Percentiles rank a stretch among this genome's conserved stretches.
Evolutionary conservation across 225 moss, liverwort and hornwort genomes (phyloP).

Genomic region (Rhytidiadelphus loreus): DNA sequence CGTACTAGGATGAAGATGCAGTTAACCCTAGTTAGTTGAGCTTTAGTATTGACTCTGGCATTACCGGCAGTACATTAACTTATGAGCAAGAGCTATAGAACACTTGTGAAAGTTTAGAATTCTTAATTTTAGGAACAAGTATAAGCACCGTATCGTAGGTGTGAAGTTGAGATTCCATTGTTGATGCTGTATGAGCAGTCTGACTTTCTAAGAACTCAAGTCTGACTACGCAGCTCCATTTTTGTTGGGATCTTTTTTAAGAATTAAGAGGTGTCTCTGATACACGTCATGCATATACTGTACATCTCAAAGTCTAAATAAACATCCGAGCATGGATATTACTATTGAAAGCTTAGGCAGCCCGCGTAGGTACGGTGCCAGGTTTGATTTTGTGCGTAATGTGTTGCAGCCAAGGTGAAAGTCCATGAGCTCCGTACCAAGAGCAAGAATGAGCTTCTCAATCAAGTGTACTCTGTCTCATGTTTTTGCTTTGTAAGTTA

Average conservation of each 20-base stretch:
- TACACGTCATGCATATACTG: neutral
- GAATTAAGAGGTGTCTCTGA: neutral
- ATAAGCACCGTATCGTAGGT: neutral
- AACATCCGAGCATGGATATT: neutral
- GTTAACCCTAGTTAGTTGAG: neutral
- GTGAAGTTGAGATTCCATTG: neutral
- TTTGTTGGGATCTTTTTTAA: neutral
- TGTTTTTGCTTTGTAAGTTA: neutral
- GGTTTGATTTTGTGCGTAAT: neutral
- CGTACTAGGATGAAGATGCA: constrained; percentile 20
- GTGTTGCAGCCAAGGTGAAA: constrained; percentile 38
- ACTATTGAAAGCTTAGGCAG: neutral
- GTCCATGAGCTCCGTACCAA: constrained; percentile 46
- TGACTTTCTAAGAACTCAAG: neutral
- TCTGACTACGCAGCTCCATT: neutral
- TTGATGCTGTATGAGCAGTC: neutral
- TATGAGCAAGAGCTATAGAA: neutral
- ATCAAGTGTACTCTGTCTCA: neutral
- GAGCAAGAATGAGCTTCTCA: constrained; percentile 32
- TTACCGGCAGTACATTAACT: neutral
- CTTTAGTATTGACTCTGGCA: neutral
- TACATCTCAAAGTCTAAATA: neutral
- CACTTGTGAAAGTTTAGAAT: neutral
- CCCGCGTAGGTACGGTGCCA: neutral
- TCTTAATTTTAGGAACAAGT: neutral